Conservation (phyloP, 441 rosid species). For the Gossypium gossypioides region DNA sequence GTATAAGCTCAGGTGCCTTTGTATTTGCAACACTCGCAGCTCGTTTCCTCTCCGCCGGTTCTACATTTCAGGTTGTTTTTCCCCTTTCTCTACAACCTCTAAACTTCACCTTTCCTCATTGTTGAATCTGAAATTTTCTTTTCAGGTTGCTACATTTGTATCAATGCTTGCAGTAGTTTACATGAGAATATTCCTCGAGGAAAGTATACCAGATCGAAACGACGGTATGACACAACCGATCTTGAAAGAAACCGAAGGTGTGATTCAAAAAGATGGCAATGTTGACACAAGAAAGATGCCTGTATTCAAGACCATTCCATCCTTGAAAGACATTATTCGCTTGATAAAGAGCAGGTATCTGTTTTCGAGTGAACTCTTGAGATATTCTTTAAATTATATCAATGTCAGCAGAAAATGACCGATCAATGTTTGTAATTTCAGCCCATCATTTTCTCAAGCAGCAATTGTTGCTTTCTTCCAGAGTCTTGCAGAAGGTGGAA, state of each 20-base stretch:
- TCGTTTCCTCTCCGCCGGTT: constrained; percentile 52
- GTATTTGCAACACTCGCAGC: constrained; percentile 56
- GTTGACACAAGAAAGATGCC: constrained; percentile 13
- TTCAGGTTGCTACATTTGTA: constrained; percentile 50
- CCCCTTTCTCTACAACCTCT: background rate
- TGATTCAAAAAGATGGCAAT: constrained; percentile 20
- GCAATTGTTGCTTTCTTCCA: constrained; percentile 66
- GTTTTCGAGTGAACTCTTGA: background rate
- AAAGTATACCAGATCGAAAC: constrained; percentile 18
- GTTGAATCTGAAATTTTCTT: background rate
- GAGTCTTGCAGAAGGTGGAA: constrained; percentile 62
- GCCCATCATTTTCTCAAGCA: constrained; percentile 53
- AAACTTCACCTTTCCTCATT: background rate
- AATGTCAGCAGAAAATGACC: background rate
- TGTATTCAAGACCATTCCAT: constrained; percentile 31
- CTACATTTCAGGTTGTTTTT: constrained; percentile 47
- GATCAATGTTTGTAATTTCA: constrained; percentile 22
- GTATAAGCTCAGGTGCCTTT: constrained; percentile 37
- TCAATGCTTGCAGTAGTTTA: constrained; percentile 49
- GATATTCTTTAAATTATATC: too few relatives aligned
- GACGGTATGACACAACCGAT: constrained; percentile 39
- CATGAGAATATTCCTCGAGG: constrained; percentile 74
- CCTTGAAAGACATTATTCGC: constrained; percentile 32
- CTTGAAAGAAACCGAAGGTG: constrained; percentile 28
- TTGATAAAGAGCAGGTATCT: constrained; percentile 55